These are phyloP conservation scores for Pisolithus tinctorius DNA, from an alignment of 768 basidiomycete genomes.

Conservation along the genomic window DNA sequence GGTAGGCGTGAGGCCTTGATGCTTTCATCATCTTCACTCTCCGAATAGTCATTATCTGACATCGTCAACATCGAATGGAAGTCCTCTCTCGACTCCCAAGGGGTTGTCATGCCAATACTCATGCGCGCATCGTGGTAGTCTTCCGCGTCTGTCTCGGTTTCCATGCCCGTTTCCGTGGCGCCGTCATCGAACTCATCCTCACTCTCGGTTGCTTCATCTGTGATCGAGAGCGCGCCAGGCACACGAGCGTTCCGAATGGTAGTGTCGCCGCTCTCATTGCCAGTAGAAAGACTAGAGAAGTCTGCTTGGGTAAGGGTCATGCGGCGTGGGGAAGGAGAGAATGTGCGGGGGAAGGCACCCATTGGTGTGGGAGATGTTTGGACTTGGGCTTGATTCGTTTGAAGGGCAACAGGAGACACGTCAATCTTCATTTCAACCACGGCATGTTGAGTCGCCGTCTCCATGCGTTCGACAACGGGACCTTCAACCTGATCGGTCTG, in stretches of 20 bases:
- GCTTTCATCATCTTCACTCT: slow-evolving; percentile 55
- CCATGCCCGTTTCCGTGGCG: slow-evolving; percentile 57
- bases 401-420: slow-evolving; percentile 19
- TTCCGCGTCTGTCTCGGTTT: slow-evolving; percentile 60
- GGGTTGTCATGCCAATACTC: slow-evolving; percentile 53
- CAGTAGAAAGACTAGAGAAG: slow-evolving; percentile 27
- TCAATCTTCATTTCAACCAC: slow-evolving; percentile 34
- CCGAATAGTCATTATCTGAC: slow-evolving; percentile 62
- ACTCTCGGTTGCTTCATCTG: slow-evolving; percentile 25
- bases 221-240: slow-evolving; percentile 14
- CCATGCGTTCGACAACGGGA: slow-evolving; percentile 27
- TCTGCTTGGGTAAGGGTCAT: slow-evolving; percentile 46
- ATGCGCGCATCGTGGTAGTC: slow-evolving; percentile 76
- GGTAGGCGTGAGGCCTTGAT: slow-evolving; percentile 58
- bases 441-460: slow-evolving; percentile 45
- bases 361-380: slow-evolving; percentile 31
- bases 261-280: slow-evolving; percentile 30
- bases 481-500: slow-evolving; percentile 41
- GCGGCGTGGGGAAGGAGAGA: slow-evolving; percentile 27
- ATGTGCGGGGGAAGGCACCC: slow-evolving; percentile 13
- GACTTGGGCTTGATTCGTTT: slow-evolving; percentile 25
- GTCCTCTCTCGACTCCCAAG: slow-evolving; percentile 62
- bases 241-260: slow-evolving; percentile 27
- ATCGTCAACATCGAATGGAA: slow-evolving; percentile 71
- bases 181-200: slow-evolving; percentile 37